Conservation (phyloP, 2,329 filamentous ascomycete species). For the Colletotrichum sp. region DNA sequence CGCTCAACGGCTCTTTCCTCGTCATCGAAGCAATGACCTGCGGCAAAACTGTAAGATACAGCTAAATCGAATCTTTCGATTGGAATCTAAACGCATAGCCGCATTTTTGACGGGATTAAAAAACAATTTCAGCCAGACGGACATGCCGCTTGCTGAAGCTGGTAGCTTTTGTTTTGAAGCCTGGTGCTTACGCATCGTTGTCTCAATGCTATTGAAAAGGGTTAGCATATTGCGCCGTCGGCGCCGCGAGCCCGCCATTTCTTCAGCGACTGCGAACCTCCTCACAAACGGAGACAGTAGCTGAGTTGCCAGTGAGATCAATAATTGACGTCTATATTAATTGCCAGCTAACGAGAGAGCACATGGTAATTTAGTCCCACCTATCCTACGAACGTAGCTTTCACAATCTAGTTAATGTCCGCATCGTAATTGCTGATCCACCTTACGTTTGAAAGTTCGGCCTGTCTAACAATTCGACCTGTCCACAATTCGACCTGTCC, state of each 20-base stretch:
- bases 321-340: background rate
- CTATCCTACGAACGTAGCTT: too few species aligned
- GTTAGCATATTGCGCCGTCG: background rate
- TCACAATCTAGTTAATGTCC: too few species aligned
- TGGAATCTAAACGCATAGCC: background rate
- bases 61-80: too few species aligned
- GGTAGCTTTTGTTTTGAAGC: background rate
- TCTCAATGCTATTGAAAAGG: background rate
- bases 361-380: too few species aligned
- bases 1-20: background rate
- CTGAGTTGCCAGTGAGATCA: background rate
- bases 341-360: background rate
- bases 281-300: background rate
- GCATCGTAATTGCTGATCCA: too few species aligned
- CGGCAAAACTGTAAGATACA: fast-evolving
- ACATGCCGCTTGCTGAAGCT: background rate
- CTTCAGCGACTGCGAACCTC: background rate
- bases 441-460: too few species aligned
- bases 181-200: background rate
- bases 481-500: background rate
- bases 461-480: too few species aligned
- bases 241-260: background rate
- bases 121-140: background rate
- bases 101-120: background rate
- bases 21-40: background rate